Percentiles rank a stretch among this genome's conserved stretches.
Evolutionary conservation across 768 basidiomycete genomes (phyloP).

Genomic region (Amanita jacksonii): DNA sequence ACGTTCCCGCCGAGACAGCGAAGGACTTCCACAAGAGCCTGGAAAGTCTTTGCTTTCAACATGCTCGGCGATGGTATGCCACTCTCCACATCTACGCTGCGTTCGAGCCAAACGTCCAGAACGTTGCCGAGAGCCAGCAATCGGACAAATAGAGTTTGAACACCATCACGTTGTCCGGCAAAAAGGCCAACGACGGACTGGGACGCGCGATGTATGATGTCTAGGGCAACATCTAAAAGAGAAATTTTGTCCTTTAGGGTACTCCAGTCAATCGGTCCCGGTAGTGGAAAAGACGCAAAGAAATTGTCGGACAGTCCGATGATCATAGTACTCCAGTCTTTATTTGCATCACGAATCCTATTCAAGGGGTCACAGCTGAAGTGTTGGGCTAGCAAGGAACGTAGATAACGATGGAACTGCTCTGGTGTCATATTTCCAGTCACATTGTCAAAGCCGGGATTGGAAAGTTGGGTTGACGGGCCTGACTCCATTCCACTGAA

Average conservation of each 20-base stretch:
- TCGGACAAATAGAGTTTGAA: constrained; percentile 39
- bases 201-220: constrained; percentile 44
- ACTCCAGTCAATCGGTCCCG: constrained; percentile 40
- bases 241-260: constrained; percentile 48
- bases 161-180: constrained; percentile 31
- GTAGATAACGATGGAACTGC: constrained; percentile 35
- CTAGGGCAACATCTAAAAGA: constrained; percentile 43
- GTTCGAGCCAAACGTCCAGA: constrained; percentile 43
- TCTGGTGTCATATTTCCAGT: constrained; percentile 23
- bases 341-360: constrained; percentile 22
- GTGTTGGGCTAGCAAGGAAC: constrained; percentile 26
- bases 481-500: constrained; percentile 20
- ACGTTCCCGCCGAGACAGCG: constrained; percentile 34
- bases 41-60: constrained; percentile 38
- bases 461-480: constrained; percentile 19
- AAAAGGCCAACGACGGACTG: constrained; percentile 42
- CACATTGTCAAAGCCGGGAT: background rate
- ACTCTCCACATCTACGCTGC: constrained; percentile 16
- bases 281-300: constrained; percentile 44
- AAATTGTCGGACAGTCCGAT: constrained; percentile 43
- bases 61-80: constrained; percentile 35
- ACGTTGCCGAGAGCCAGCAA: constrained; percentile 45
- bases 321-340: constrained; percentile 42
- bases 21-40: constrained; percentile 35
- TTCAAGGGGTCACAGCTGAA: constrained; percentile 23